Evolutionary conservation across 2,329 filamentous ascomycete species (phyloP).

Genomic region (Colletotrichum cuscutae): DNA sequence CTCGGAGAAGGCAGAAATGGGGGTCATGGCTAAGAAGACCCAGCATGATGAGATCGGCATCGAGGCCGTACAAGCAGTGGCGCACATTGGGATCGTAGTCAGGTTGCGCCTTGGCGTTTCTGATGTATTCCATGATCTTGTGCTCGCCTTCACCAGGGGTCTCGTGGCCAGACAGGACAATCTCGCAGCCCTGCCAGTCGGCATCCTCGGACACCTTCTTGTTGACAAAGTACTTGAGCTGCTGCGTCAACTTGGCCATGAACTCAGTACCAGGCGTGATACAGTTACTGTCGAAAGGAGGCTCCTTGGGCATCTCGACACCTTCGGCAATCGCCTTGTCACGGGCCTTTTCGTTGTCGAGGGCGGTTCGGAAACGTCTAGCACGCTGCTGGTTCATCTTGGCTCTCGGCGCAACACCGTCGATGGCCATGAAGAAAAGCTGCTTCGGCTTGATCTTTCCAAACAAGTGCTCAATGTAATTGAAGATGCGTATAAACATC

Average conservation of each 20-base stretch:
- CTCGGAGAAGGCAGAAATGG: slow-evolving; percentile 95
- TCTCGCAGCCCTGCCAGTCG: slow-evolving; percentile 97
- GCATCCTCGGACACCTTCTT: slow-evolving; percentile 98
- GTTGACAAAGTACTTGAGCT: slow-evolving; percentile 98
- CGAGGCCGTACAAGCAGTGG: slow-evolving; percentile 96
- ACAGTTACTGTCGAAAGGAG: slow-evolving; percentile 98
- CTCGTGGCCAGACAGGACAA: slow-evolving; percentile 96
- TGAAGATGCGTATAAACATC: slow-evolving; percentile 99
- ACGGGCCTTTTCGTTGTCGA: slow-evolving; percentile 88
- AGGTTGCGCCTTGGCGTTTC: slow-evolving; percentile 94
- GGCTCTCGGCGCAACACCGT: slow-evolving; percentile 94
- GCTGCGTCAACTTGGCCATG: slow-evolving; percentile 94
- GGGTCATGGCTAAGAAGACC: slow-evolving; percentile 97
- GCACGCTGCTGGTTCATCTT: slow-evolving; percentile 99
- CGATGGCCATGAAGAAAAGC: slow-evolving; percentile 99
- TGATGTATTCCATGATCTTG: slow-evolving; percentile 99
- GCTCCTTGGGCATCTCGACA: slow-evolving; percentile 92
- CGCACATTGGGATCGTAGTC: slow-evolving; percentile 93
- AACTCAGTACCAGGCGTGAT: slow-evolving; percentile 98
- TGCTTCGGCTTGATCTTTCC: slow-evolving; percentile 99
- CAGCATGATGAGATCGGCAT: slow-evolving; percentile 98
- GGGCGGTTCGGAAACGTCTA: slow-evolving; percentile 91
- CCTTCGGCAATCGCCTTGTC: slow-evolving; percentile 93
- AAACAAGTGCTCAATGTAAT: slow-evolving; percentile 98
- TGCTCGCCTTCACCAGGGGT: slow-evolving; percentile 98